Percentiles rank a stretch among this genome's conserved stretches.
phyloP scores from a whole-genome alignment of 2,329 filamentous ascomycete species.

The Pezicula radicicola region DNA sequence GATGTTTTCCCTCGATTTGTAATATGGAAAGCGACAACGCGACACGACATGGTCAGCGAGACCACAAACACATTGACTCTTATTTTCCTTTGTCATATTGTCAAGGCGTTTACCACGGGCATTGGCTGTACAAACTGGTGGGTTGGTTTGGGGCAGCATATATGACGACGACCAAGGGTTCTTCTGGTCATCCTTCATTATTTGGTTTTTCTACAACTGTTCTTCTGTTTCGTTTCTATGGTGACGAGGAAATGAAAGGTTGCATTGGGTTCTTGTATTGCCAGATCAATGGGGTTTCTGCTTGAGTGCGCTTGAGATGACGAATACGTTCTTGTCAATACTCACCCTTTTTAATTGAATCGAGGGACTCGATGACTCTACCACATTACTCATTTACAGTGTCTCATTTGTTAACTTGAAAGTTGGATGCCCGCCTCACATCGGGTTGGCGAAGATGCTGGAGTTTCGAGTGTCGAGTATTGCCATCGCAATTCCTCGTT shows the following conservation, averaged over 20 bases:
- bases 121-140: slow-evolving; percentile 14
- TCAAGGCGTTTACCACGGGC: slow-evolving; percentile 12
- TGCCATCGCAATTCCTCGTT: too few relatives aligned
- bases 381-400: too few relatives aligned
- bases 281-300: slow-evolving; percentile 7
- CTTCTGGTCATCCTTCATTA: slow-evolving; percentile 4
- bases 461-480: too few relatives aligned
- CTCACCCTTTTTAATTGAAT: slow-evolving; percentile 16
- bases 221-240: slow-evolving; percentile 6
- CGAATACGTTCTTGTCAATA: slow-evolving; percentile 13
- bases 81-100: slow-evolving; percentile 18
- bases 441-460: too few relatives aligned
- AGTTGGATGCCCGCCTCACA: too few relatives aligned
- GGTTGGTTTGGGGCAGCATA: slow-evolving; percentile 17
- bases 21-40: neutral
- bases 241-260: slow-evolving; percentile 13
- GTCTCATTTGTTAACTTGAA: too few relatives aligned
- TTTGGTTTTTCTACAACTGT: too few relatives aligned
- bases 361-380: slow-evolving; percentile 4
- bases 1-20: neutral
- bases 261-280: slow-evolving; percentile 2
- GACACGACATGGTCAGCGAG: slow-evolving; percentile 2
- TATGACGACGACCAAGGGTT: slow-evolving; percentile 1
- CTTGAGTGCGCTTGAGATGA: slow-evolving; percentile 8
- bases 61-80: slow-evolving; percentile 17